Conservation (phyloP, 148 eudicot genomes). For the Vaccinium vitisidaea region DNA sequence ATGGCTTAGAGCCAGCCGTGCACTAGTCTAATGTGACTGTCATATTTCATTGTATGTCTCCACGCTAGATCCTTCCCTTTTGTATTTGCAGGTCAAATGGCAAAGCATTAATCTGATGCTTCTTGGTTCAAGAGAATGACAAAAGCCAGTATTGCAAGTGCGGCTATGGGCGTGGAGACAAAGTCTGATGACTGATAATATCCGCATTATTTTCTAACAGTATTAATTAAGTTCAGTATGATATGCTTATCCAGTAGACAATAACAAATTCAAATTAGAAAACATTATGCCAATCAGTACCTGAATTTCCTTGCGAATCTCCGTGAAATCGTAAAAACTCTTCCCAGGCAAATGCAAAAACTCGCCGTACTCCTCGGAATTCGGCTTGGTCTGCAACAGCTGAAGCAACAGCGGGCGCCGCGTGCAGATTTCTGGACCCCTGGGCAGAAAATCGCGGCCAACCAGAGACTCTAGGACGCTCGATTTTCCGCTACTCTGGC, state of each 20-base stretch:
- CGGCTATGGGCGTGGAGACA: too few relatives aligned
- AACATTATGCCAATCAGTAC: conserved; percentile 25
- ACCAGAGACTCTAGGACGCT: conserved; percentile 86
- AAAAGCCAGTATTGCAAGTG: too few relatives aligned
- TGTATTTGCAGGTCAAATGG: too few relatives aligned
- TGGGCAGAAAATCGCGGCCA: conserved; percentile 87
- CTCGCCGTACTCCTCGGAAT: conserved; percentile 80
- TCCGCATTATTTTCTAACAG: too few relatives aligned
- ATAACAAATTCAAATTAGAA: neutral
- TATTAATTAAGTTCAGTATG: too few relatives aligned
- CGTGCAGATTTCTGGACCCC: conserved; percentile 79
- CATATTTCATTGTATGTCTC: too few relatives aligned
- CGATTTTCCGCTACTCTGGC: conserved; percentile 94
- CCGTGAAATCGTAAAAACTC: conserved; percentile 57
- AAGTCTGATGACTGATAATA: too few relatives aligned
- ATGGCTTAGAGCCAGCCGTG: too few relatives aligned
- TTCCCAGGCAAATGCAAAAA: conserved; percentile 75
- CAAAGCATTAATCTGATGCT: too few relatives aligned
- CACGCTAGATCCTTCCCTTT: too few relatives aligned
- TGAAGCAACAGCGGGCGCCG: conserved; percentile 89
- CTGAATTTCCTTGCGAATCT: conserved; percentile 80
- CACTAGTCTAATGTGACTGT: too few relatives aligned
- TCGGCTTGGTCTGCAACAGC: conserved; percentile 62
- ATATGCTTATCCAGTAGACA: neutral
- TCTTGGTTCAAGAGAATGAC: too few relatives aligned